Conservation (phyloP, 176 grass and related monocot species). For the Musa itinerans region DNA sequence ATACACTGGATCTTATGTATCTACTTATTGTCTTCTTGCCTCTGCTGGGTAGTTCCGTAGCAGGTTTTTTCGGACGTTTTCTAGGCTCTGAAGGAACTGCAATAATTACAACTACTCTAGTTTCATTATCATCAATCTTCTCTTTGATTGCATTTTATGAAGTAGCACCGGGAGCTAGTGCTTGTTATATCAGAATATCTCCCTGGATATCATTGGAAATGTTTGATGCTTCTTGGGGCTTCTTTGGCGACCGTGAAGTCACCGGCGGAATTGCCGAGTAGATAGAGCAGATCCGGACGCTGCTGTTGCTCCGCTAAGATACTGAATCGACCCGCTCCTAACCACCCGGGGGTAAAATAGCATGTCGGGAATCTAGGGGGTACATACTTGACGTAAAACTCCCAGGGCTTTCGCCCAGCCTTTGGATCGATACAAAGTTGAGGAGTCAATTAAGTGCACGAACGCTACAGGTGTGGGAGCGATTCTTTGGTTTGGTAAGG, state of each 20-base stretch:
- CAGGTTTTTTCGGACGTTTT: not conserved
- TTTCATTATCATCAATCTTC: not conserved
- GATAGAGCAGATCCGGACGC: not conserved
- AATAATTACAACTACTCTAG: not conserved
- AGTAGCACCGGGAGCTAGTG: no score
- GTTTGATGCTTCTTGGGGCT: slow-evolving; percentile 8
- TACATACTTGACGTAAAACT: not conserved
- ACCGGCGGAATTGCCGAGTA: not conserved
- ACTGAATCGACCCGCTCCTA: not conserved
- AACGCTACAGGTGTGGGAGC: no score
- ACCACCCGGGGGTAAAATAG: not conserved
- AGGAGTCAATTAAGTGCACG: no score
- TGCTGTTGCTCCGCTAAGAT: not conserved
- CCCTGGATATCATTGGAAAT: not conserved
- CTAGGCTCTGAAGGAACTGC: not conserved
- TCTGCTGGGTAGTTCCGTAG: not conserved
- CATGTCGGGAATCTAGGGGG: not conserved
- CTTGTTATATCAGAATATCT: not conserved
- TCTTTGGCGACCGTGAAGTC: not conserved
- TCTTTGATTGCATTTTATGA: no score
- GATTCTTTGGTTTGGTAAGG: no score
- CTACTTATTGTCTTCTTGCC: not conserved
- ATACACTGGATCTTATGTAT: not conserved
- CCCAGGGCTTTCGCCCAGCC: not conserved
- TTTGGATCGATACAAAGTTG: not conserved